phyloP scores from a whole-genome alignment of 108 stramenopile genomes.

The Nitzschia sp. region DNA sequence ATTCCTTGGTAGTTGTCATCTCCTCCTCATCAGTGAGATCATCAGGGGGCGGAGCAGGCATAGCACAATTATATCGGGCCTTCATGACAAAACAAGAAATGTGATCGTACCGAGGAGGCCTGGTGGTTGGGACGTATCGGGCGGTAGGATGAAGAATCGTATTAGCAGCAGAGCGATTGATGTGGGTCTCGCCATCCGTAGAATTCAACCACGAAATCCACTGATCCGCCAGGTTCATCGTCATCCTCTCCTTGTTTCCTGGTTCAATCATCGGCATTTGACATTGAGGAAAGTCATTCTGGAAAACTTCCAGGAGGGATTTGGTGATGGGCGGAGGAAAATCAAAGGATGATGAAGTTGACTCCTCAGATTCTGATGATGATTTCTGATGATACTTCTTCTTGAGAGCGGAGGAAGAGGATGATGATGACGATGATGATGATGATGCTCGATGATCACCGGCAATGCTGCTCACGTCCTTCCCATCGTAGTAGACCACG shows the following conservation, averaged over 20 bases:
- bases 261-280: not conserved
- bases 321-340: too few species aligned
- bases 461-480: too few species aligned
- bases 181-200: not conserved
- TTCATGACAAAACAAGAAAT: conserved; percentile 32
- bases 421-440: too few species aligned
- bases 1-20: too few species aligned
- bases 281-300: not conserved
- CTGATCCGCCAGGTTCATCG: not conserved
- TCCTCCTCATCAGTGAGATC: not conserved
- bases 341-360: too few species aligned
- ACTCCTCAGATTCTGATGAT: too few species aligned
- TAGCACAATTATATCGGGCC: conserved; percentile 38
- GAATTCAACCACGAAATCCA: not conserved
- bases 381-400: too few species aligned
- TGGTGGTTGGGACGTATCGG: not conserved
- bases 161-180: not conserved
- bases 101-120: conserved; percentile 14
- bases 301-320: not conserved
- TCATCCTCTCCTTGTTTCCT: not conserved
- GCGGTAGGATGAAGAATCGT: too few species aligned
- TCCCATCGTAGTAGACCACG: too few species aligned
- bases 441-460: too few species aligned
- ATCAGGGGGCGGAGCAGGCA: not conserved
- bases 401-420: too few species aligned